Evolutionary conservation across 257 asterid genomes (phyloP), one percentile per base, ranked within the genome.

Genomic region (Buddleja alternifolia): DNA sequence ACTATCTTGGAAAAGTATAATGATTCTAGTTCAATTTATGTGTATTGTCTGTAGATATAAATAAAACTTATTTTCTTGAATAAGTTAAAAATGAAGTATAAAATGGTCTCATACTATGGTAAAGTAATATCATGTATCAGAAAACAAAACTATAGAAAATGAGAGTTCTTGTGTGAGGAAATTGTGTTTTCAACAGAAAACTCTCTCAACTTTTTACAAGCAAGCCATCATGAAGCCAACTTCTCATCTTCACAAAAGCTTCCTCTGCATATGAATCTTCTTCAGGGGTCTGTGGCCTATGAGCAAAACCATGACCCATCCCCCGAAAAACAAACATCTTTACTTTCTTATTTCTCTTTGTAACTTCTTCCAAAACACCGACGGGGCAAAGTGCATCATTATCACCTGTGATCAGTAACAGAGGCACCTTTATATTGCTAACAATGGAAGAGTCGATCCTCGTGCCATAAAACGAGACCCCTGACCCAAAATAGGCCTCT

Each of bases 191-290:
- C 25, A 44, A 60, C 63, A 51, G 32, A 46, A 2, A 61, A 60
- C 21, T 24, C 14, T 66, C 10, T 83, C 82, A 82, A 15, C 59
- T 66, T 45, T 74, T 60, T n/a, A 52, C 81, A 42, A 75, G 73
- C 81, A 88, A 67, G 40, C 83, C 89, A 69, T 88, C 79, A 55
- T 73, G 70, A 67, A 90, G 75, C 97, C 97, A 90, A 72, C 78
- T 84, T 76, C 90, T 85, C 92, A 86, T 82, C 36, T 80, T 58
- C 62, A 67, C 46, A 72, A 90, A 88, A 51, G 93, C 93, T 57
- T 80, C 85, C 80, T 91, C 96, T 60, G 96, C 96, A 82, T 83
- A 93, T 66, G 63, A 86, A 81, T 88, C 96, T 62, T 91, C 96
- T 70, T 86, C 96, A 10, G 85, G 78, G 29, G 84, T 81, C 73